phyloP scores from a whole-genome alignment of 371 early-diverging fungal species.

The Mucor piriformis region DNA sequence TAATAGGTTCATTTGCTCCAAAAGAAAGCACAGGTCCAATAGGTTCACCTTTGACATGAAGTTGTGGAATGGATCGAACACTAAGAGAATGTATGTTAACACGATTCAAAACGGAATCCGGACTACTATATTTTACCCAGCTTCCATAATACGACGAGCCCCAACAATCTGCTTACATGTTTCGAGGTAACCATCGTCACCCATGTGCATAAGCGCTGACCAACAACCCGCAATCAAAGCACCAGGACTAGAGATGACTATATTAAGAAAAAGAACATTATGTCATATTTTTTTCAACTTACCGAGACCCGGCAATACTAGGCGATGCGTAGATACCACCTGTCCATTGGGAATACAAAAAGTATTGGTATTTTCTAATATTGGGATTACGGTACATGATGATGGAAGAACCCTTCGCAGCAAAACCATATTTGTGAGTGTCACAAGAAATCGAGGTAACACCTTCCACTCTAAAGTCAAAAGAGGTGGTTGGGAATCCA shows the following conservation, averaged over 20 bases:
- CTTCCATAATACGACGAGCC: constrained; percentile 72
- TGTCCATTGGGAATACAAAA: constrained; percentile 88
- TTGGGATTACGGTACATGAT: constrained; percentile 85
- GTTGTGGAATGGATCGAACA: constrained; percentile 65
- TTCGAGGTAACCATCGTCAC: constrained; percentile 85
- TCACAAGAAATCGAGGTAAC: constrained; percentile 96
- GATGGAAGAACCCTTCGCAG: constrained; percentile 96
- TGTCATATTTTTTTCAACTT: constrained; percentile 35
- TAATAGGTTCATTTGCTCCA: constrained; percentile 65
- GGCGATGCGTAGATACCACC: constrained; percentile 98
- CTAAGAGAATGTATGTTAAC: constrained; percentile 18
- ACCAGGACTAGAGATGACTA: constrained; percentile 60
- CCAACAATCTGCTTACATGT: constrained; percentile 81
- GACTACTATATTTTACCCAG: constrained; percentile 30
- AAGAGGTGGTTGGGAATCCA: constrained; percentile 78
- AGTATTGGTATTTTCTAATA: constrained; percentile 91
- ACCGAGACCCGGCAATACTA: constrained; percentile 87
- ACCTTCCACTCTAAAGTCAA: constrained; percentile 92
- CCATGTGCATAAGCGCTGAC: constrained; percentile 90
- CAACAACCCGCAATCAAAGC: constrained; percentile 96
- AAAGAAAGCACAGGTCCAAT: constrained; percentile 87
- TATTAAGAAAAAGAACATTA: background rate
- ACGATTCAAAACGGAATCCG: too few species aligned
- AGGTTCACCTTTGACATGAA: constrained; percentile 88
- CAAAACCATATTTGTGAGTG: constrained; percentile 97